Evolutionary conservation across 192 early-diverging fungal species (phyloP).

Genomic region (Coemansia sp.): DNA sequence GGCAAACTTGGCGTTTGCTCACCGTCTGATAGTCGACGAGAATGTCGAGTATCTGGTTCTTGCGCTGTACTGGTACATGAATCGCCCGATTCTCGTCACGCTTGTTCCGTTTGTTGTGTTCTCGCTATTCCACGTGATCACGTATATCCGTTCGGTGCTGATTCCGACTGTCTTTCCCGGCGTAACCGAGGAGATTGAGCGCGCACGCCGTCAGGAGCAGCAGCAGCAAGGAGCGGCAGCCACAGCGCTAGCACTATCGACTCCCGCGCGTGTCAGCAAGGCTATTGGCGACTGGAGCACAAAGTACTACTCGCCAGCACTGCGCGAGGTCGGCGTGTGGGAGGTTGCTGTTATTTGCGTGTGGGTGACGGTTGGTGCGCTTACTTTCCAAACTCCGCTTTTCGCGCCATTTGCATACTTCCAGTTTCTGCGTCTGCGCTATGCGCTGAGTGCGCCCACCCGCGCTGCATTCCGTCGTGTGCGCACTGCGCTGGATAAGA

Average conservation of each 20-base stretch:
- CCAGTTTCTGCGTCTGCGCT: constrained; percentile 49
- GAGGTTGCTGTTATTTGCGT: constrained; percentile 45
- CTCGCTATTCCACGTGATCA: constrained; percentile 50
- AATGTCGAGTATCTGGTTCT: constrained; percentile 51
- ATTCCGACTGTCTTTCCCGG: constrained; percentile 35
- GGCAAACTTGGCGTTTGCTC: constrained; percentile 39
- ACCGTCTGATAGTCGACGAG: constrained; percentile 46
- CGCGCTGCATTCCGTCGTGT: constrained; percentile 42
- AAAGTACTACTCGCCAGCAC: constrained; percentile 35
- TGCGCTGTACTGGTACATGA: constrained; percentile 38
- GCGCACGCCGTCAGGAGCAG: constrained; percentile 21
- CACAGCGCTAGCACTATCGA: constrained; percentile 10
- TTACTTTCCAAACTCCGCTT: constrained; percentile 47
- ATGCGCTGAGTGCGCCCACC: constrained; percentile 48
- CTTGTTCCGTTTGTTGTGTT: constrained; percentile 52
- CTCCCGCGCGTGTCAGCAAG: constrained; percentile 33
- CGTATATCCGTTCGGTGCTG: constrained; percentile 36
- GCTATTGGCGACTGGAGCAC: constrained; percentile 42
- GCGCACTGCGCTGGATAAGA: constrained; percentile 21
- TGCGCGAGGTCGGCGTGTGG: constrained; percentile 49
- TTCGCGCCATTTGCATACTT: constrained; percentile 37
- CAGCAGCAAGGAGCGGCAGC: too few species aligned
- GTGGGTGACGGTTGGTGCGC: constrained; percentile 40
- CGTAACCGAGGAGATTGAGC: constrained; percentile 36
- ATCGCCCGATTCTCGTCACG: constrained; percentile 31